Conservation (phyloP, 1,284 basidiomycete species). For the Malassezia restricta region DNA sequence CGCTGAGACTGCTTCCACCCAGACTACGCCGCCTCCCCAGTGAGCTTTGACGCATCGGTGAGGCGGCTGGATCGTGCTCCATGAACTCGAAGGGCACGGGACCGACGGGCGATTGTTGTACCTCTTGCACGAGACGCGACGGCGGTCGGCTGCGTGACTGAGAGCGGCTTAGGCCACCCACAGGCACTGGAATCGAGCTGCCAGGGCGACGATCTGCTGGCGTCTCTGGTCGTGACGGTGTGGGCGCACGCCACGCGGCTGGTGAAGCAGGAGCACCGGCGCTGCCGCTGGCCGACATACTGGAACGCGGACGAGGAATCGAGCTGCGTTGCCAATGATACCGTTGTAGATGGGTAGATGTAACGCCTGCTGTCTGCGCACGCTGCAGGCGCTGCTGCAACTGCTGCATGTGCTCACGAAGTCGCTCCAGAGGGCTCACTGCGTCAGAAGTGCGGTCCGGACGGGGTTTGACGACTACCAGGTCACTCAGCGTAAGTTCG, state of each 20-base stretch:
- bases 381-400: constrained; percentile 33
- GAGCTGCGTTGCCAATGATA: constrained; percentile 20
- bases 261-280: constrained; percentile 4
- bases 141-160: constrained; percentile 5
- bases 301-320: constrained; percentile 36
- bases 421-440: constrained; percentile 26
- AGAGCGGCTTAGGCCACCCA: constrained; percentile 23
- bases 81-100: constrained; percentile 26
- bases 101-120: constrained; percentile 8
- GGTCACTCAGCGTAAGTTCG: constrained; percentile 17
- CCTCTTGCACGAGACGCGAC: constrained; percentile 6
- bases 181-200: constrained; percentile 34
- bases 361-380: constrained; percentile 20
- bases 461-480: constrained; percentile 1
- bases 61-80: constrained; percentile 29
- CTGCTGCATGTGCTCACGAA: constrained; percentile 36
- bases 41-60: constrained; percentile 18
- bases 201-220: not conserved
- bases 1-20: not conserved
- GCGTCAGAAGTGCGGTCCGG: constrained; percentile 7
- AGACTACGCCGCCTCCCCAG: constrained; percentile 18
- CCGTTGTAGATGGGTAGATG: not conserved
- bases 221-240: not conserved
- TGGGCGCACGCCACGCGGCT: not conserved
- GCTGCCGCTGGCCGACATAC: constrained; percentile 19